Evolutionary conservation across 805 yeast species (phyloP), one percentile per base, ranked within the genome.

Genomic region (Metschnikowia peoriensis): DNA sequence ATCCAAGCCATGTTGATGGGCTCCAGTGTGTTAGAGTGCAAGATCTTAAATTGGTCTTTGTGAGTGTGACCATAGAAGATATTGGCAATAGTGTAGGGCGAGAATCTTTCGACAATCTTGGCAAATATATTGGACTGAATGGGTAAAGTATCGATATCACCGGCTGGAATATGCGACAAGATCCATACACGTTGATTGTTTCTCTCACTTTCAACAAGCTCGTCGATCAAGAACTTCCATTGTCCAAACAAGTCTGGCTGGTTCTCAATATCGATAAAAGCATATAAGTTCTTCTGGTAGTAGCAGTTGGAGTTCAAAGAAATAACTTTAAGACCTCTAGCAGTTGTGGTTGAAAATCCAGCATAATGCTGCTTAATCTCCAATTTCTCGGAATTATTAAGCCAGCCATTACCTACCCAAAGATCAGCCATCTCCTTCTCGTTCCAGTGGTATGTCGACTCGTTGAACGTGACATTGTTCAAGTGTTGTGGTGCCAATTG

Each of bases 11-110:
- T 76, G 58, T 78, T 77, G 35, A 84, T 58, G 5, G 81, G 83
- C 15, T 34, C 50, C 47, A 27, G 40, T 27, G 76, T 69, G 14
- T 53, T 32, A 2, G 78, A 77, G 61, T 84, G 85, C 44, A 83
- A 68, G 6, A 86, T 70, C 50, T 80, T 76, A 71, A 85, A 85
- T 66, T 85, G 86, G 66, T 86, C 92, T 57, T 72, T 70, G 61
- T 86, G 91, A 6, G 88, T 83, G 62, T 85, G 89, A 28, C 91
- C 92, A 63, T 78, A 84, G 72, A 86, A 86, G 32, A 84, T 72
- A 44, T 80, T 86, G 8, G 89, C 86, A 65, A 86, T 82, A 10
- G 87, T 83, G 61, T 77, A 76, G 16, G 88, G 89, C 34, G 86
- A 80, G 65, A 85, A 86, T 66, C 91, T 76, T 61, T 82, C 84